Percentiles rank a stretch among this genome's conserved stretches.
Conservation (phyloP, 805 yeast species). For the Spathaspora arborariae region DNA sequence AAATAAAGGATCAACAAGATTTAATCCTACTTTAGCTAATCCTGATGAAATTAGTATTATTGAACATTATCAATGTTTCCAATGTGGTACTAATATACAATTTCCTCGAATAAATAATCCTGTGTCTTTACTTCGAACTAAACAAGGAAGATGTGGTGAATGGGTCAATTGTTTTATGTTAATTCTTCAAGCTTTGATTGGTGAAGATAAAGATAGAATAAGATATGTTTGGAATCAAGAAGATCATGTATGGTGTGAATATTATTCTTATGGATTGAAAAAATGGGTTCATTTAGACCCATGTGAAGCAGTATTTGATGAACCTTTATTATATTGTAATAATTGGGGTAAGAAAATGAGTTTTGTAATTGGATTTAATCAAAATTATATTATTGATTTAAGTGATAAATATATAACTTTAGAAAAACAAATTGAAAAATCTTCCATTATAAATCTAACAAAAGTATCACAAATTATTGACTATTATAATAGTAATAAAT, state of each 20-base stretch:
- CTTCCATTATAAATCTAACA: conserved; percentile 5
- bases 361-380: conserved; percentile 69
- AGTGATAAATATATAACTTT: conserved; percentile 60
- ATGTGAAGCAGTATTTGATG: conserved; percentile 83
- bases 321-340: conserved; percentile 68
- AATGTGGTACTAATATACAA: conserved; percentile 45
- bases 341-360: conserved; percentile 97
- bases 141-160: conserved; percentile 89
- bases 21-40: conserved; percentile 32
- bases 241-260: conserved; percentile 97
- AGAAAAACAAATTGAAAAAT: conserved; percentile 20
- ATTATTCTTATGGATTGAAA: conserved; percentile 54
- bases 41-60: conserved; percentile 48
- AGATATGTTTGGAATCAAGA: conserved; percentile 85
- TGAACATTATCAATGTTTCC: conserved; percentile 61
- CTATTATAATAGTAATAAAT: conserved; percentile 12
- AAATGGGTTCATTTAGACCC: conserved; percentile 89
- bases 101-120: conserved; percentile 82
- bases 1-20: conserved; percentile 27
- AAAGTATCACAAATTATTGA: conserved; percentile 10
- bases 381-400: conserved; percentile 64
- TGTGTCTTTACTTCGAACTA: conserved; percentile 51
- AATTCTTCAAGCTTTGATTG: conserved; percentile 60
- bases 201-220: conserved; percentile 23
- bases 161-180: conserved; percentile 86